Conservation (phyloP, 345 rosid species). For the Eucalyptus sp. region DNA sequence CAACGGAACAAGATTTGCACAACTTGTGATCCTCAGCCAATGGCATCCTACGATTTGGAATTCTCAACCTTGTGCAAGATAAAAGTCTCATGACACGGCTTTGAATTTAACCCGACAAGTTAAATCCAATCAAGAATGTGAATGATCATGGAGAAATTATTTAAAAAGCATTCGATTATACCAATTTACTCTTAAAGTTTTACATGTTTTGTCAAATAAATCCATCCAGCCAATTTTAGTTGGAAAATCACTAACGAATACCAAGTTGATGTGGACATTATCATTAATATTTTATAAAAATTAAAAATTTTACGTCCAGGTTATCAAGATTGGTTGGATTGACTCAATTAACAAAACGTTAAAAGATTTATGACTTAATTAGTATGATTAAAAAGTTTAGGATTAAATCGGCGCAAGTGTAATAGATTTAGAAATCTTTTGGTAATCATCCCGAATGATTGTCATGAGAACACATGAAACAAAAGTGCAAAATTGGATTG, state of each 20-base stretch:
- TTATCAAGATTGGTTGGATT: too few relatives aligned
- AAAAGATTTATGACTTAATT: too few relatives aligned
- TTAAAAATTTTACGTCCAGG: rapidly evolving
- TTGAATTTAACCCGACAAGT: background rate
- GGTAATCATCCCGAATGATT: too few relatives aligned
- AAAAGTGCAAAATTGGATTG: background rate
- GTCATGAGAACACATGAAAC: background rate
- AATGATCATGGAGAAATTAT: background rate
- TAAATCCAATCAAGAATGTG: background rate
- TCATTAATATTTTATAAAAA: too few relatives aligned
- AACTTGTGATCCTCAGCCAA: background rate
- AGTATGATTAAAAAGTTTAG: rapidly evolving
- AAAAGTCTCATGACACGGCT: background rate
- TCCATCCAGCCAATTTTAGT: rapidly evolving
- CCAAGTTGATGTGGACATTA: rapidly evolving
- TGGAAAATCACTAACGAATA: rapidly evolving
- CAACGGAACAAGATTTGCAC: background rate
- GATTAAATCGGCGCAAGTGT: rapidly evolving
- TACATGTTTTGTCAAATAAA: too few relatives aligned
- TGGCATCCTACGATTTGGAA: background rate
- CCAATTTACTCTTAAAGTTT: too few relatives aligned
- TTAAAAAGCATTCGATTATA: background rate
- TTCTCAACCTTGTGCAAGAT: background rate
- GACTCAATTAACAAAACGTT: rapidly evolving
- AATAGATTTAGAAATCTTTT: too few relatives aligned